A percentile compares a stretch with the other conserved stretches of the same genome.
Conservation (phyloP, 148 eudicot genomes). For the Chenopodium formosanum region DNA sequence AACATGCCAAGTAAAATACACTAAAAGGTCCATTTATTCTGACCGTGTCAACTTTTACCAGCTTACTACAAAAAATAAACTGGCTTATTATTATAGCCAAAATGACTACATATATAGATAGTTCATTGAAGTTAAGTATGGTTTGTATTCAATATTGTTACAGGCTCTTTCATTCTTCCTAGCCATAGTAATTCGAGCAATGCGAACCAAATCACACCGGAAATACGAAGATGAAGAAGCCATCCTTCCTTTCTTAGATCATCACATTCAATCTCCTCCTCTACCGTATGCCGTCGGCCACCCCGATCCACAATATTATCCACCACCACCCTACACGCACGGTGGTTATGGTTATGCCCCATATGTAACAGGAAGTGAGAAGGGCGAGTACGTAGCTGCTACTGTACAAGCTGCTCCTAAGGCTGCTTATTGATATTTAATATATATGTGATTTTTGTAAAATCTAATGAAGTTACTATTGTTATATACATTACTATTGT, state of each 20-base stretch:
- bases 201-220: neutral
- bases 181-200: conserved; percentile 42
- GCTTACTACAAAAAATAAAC: no score
- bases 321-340: neutral
- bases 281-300: conserved; percentile 28
- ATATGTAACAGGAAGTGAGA: neutral
- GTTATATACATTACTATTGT: no score
- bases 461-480: neutral
- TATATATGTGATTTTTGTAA: neutral
- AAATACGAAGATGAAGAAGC: neutral
- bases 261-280: conserved; percentile 6
- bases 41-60: no score
- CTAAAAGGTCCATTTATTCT: no score
- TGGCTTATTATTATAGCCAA: no score
- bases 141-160: neutral
- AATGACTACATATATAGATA: neutral
- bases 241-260: conserved; percentile 12
- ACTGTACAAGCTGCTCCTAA: neutral
- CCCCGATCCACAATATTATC: conserved; percentile 19
- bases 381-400: neutral
- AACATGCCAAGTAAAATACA: no score
- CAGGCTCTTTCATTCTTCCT: conserved; percentile 42
- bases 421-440: neutral
- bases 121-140: neutral
- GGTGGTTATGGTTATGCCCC: neutral